Conservation (phyloP, 768 basidiomycete species). For the Lactarius hatsudake region DNA sequence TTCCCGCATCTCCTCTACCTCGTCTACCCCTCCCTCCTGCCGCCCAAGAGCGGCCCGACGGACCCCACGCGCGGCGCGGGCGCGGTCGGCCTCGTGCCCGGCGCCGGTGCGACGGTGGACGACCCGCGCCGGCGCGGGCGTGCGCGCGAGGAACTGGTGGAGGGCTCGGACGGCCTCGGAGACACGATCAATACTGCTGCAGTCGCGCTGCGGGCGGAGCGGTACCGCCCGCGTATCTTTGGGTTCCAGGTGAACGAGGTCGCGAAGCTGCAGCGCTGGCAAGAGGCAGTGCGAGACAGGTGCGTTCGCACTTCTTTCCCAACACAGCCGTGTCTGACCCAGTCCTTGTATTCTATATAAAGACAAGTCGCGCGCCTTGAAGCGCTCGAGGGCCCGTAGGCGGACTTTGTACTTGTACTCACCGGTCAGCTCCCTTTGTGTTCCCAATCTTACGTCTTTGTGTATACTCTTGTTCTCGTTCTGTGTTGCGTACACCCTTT, state of each 20-base stretch:
- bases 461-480: constrained; percentile 6
- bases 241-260: constrained; percentile 96
- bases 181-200: constrained; percentile 74
- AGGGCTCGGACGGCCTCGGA: constrained; percentile 50
- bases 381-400: constrained; percentile 22
- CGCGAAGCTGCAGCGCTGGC: constrained; percentile 93
- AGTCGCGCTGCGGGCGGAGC: constrained; percentile 85
- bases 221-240: constrained; percentile 91
- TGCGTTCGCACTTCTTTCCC: constrained; percentile 37
- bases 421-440: no score
- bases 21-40: constrained; percentile 92
- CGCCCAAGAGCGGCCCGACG: constrained; percentile 65
- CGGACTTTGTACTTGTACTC: neutral
- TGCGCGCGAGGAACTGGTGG: constrained; percentile 47
- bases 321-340: neutral
- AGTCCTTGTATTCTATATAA: neutral
- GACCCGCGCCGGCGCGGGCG: constrained; percentile 29
- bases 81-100: constrained; percentile 30
- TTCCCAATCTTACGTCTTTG: neutral
- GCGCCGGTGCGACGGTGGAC: constrained; percentile 34
- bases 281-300: constrained; percentile 89
- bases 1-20: constrained; percentile 97
- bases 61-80: constrained; percentile 35
- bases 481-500: constrained; percentile 1
- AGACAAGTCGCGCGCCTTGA: constrained; percentile 28